Base-by-base conservation (phyloP, 73 alveolate species). In the Tetrahymena malaccensis region DNA sequence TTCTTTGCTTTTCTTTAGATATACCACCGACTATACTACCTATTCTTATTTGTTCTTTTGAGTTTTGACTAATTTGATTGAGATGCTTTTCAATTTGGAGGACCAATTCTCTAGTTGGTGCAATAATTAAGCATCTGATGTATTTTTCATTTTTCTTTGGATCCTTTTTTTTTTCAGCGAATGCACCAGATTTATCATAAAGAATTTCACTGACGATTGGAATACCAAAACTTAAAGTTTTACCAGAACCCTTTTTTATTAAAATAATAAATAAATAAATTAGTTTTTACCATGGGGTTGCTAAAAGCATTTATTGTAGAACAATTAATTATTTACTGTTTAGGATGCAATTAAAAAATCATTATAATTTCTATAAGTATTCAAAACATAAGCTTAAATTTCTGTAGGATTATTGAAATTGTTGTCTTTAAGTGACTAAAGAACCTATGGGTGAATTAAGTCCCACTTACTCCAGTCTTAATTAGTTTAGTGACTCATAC, bases 101-200 rank as follows among this genome's bases (percentile, higher is more conserved):
- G 43, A 99, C 99, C 43, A 99, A 95, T 95, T 99, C 99, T 96
- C 99, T 97, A 1, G 99, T 99, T 8, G 99, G 99, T 43, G 99
- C 98, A 85, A 99, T 38, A 44, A 99, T 97, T 35, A 98, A 94
- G 11, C 98, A 96, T 16, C 94, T 97, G 15, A 98, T 98, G n/a
- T 97, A 70, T 94, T 94, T 96, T 95, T 93, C 94, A 55, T 70
- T 96, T 96, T 85, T 94, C 97, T 96, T 96, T 96, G 1, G 97
- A 97, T 43, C 97, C 98, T 43, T 97, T 95, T 37, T 98, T 94
- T 31, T 96, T 96, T 85, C 96, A 85, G 34, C 22, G 17, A 70
- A 70, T 70, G 40, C 89, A 70, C 89, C 89, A 70, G 89, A 27
- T 22, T 70, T 70, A 83, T 96, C 96, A 55, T 96, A 96, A 34